Evolutionary conservation across 1,284 basidiomycete genomes (phyloP), one percentile per base, ranked within the genome.

Genomic region (Ustilago xerochloae): DNA sequence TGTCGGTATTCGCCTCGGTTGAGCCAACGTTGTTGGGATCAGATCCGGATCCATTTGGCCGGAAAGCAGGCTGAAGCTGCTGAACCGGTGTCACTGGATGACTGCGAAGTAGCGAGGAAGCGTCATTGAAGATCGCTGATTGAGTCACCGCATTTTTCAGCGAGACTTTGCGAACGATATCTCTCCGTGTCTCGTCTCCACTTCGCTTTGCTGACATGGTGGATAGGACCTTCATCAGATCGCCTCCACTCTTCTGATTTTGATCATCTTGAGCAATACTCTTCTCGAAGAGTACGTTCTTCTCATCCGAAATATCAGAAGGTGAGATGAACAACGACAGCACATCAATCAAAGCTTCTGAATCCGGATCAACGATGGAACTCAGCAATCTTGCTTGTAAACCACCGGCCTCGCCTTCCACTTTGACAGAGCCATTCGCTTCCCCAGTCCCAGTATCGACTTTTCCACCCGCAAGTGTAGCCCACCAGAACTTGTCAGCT

Each of bases 291-390:
- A 75, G 63, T 36, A 69, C 71, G 8, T 35, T 64, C 8, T 58
- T 51, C 41, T 75, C 72, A 39, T 75, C 67, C 45, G 48, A 41
- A 8, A 75, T 24, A 24, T 75, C 72, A 8, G 39, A 13, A 2
- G 72, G 72, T 43, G 58, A 54, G 5, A 75, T 18, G 29, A 75
- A 75, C 13, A 75, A 54, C 54, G 67, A 49, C 56, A 75, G 16
- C 30, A 55, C 53, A 24, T 75, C 72, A 15, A 71, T 53, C 28
- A 75, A 41, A 22, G 61, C 72, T 3, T 63, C 72, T 2, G 57
- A 52, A 18, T 70, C 43, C 4, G 57, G 43, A 39, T 65, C 66
- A 20, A 63, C 60, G 22, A 75, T 60, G 24, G 58, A 50, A 6
- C 30, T 55, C 20, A 69, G 33, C 55, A 74, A 33, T 47, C 69